Conservation (phyloP, 768 basidiomycete genomes). For the Tricholoma matsutake region DNA sequence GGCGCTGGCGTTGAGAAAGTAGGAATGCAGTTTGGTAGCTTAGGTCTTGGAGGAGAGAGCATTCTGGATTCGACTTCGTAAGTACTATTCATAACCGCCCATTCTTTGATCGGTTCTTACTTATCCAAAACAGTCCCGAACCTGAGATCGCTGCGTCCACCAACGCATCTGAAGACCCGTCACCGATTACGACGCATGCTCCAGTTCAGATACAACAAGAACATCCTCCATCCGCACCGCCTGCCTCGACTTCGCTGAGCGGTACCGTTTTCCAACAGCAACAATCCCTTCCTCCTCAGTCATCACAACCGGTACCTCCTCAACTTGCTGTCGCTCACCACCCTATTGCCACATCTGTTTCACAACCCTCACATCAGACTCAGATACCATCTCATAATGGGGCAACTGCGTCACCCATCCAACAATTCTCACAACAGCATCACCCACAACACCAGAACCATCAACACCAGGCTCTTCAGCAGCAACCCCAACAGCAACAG, state of each 20-base stretch:
- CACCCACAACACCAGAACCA: slow-evolving; percentile 37
- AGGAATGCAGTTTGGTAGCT: slow-evolving; percentile 88
- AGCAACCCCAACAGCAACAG: slow-evolving; percentile 22
- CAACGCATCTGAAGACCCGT: slow-evolving; percentile 29
- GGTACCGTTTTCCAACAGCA: slow-evolving; percentile 49
- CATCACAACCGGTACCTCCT: slow-evolving; percentile 3
- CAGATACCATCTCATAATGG: slow-evolving; percentile 22
- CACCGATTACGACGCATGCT: slow-evolving; percentile 27
- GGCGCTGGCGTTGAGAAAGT: slow-evolving; percentile 67
- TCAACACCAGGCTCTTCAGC: slow-evolving; percentile 17
- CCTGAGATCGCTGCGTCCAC: slow-evolving; percentile 15
- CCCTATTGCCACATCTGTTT: slow-evolving; percentile 22
- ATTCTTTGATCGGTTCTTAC: slow-evolving; percentile 1
- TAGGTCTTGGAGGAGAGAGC: slow-evolving; percentile 69
- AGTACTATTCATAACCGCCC: slow-evolving; percentile 26
- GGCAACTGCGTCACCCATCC: slow-evolving; percentile 35
- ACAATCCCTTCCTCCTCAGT: slow-evolving; percentile 35
- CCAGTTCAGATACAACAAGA: slow-evolving; percentile 30
- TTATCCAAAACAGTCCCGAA: slow-evolving; percentile 10
- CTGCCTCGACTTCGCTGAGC: slow-evolving; percentile 35
- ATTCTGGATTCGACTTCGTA: slow-evolving; percentile 53
- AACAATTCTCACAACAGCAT: slow-evolving; percentile 40
- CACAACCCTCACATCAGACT: slow-evolving; percentile 35
- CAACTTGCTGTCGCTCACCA: slow-evolving; percentile 23
- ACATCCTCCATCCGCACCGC: slow-evolving; percentile 27